A percentile compares a stretch with the other conserved stretches of the same genome.
phyloP scores from a whole-genome alignment of 495 filamentous ascomycete species.

The Diplogelasinospora grovesii region DNA sequence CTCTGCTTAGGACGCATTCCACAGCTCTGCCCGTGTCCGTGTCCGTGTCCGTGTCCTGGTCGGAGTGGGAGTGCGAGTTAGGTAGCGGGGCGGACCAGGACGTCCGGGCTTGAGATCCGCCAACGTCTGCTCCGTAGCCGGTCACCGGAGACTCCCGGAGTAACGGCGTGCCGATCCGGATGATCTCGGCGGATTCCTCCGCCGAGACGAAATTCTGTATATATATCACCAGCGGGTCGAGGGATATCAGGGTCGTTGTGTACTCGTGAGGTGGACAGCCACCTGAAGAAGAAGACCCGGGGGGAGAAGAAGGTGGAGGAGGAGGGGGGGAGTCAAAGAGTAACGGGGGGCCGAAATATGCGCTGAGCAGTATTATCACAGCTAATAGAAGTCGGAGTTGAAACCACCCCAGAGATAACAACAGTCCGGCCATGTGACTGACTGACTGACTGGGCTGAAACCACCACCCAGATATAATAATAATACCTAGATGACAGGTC shows the following conservation, averaged over 20 bases:
- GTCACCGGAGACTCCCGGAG: conserved; percentile 29
- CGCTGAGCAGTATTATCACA: conserved; percentile 4
- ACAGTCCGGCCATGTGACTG: too few species aligned
- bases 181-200: conserved; percentile 22
- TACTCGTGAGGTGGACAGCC: conserved; percentile 26
- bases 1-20: conserved; percentile 29
- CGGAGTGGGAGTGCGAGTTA: conserved; percentile 15
- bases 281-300: neutral
- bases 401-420: too few species aligned
- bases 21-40: too few species aligned
- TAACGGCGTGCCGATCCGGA: conserved; percentile 19
- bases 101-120: conserved; percentile 26
- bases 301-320: neutral
- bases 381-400: too few species aligned
- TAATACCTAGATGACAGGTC: too few species aligned
- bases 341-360: conserved; percentile 8
- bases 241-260: conserved; percentile 32
- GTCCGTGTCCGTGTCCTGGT: too few species aligned
- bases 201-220: conserved; percentile 28
- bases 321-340: neutral
- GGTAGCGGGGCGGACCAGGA: conserved; percentile 33
- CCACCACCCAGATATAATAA: too few species aligned
- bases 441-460: too few species aligned
- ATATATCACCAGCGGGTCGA: conserved; percentile 35
- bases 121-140: conserved; percentile 18